Evolutionary conservation across 75 land plant species (phyloP).

Genomic region (Adiantum capillusveneris): DNA sequence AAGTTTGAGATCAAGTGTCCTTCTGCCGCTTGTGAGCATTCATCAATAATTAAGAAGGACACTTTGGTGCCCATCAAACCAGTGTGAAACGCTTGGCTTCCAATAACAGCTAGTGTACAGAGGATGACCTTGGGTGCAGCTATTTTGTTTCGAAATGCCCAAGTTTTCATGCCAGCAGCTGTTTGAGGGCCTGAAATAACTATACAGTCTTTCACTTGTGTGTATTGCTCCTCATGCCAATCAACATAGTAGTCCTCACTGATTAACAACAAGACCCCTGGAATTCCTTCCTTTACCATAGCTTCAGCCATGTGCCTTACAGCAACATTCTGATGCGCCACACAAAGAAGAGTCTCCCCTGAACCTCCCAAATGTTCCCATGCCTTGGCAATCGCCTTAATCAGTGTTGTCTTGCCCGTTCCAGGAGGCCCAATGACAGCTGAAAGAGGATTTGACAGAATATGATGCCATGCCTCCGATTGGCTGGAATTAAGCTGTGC

Average conservation of each 20-base stretch:
- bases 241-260: slow-evolving; percentile 10
- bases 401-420: slow-evolving; percentile 91
- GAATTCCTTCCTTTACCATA: slow-evolving; percentile 6
- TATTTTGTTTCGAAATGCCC: slow-evolving; percentile 5
- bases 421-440: slow-evolving; percentile 93
- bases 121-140: slow-evolving; percentile 6
- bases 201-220: slow-evolving; percentile 5
- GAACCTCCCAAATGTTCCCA: slow-evolving; percentile 7
- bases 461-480: not conserved
- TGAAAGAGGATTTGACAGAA: slow-evolving; percentile 3
- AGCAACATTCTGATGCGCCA: slow-evolving; percentile 7
- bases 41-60: not conserved
- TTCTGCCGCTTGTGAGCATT: slow-evolving; percentile 8
- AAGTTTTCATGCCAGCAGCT: slow-evolving; percentile 6
- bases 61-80: slow-evolving; percentile 7
- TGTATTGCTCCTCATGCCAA: slow-evolving; percentile 8
- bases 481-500: not conserved
- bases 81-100: slow-evolving; percentile 5
- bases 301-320: slow-evolving; percentile 7
- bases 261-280: slow-evolving; percentile 2
- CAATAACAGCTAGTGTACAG: slow-evolving; percentile 5
- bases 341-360: slow-evolving; percentile 4
- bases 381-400: slow-evolving; percentile 20
- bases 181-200: slow-evolving; percentile 6
- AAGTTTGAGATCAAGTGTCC: slow-evolving; percentile 7